Evolutionary conservation across 257 asterid species (phyloP).

Genomic region (Agastache rugosa): DNA sequence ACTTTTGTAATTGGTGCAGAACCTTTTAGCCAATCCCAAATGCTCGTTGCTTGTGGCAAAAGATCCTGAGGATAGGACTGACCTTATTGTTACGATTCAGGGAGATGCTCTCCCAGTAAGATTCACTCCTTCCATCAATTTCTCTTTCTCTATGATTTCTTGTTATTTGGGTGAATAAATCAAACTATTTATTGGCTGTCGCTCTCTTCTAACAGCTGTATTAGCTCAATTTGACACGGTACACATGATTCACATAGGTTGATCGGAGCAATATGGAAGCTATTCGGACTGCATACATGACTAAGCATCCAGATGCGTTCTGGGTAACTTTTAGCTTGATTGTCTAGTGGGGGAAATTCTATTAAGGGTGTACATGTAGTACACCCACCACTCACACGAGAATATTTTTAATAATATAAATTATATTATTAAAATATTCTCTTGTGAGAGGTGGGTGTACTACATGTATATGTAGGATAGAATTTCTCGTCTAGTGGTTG

Average conservation of each 20-base stretch:
- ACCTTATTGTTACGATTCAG: constrained; percentile 71
- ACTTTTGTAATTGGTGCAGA: constrained; percentile 51
- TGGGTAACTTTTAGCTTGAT: constrained; percentile 64
- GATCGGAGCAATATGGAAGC: constrained; percentile 58
- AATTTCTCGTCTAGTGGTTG: constrained; percentile 10
- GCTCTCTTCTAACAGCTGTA: not conserved
- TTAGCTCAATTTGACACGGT: constrained; percentile 25
- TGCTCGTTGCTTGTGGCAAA: constrained; percentile 93
- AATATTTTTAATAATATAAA: too few species aligned
- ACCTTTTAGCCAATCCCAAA: constrained; percentile 72
- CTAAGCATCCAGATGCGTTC: constrained; percentile 84
- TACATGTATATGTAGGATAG: too few species aligned
- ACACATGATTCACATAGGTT: constrained; percentile 49
- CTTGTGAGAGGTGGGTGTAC: too few species aligned
- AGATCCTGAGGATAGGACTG: constrained; percentile 92
- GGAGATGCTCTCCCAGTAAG: constrained; percentile 90
- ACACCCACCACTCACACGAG: too few species aligned
- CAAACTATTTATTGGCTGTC: not conserved
- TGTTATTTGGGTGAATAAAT: constrained; percentile 11
- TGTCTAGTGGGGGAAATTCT: constrained; percentile 1
- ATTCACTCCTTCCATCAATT: constrained; percentile 8
- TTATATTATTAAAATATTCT: too few species aligned
- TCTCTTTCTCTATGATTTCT: not conserved
- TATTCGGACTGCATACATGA: constrained; percentile 72
- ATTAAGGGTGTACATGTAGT: too few species aligned